Percentiles rank a stretch among this genome's conserved stretches.
These are phyloP conservation scores for Rosa lucieae DNA, from an alignment of 306 rosid species.

Conservation along the genomic window DNA sequence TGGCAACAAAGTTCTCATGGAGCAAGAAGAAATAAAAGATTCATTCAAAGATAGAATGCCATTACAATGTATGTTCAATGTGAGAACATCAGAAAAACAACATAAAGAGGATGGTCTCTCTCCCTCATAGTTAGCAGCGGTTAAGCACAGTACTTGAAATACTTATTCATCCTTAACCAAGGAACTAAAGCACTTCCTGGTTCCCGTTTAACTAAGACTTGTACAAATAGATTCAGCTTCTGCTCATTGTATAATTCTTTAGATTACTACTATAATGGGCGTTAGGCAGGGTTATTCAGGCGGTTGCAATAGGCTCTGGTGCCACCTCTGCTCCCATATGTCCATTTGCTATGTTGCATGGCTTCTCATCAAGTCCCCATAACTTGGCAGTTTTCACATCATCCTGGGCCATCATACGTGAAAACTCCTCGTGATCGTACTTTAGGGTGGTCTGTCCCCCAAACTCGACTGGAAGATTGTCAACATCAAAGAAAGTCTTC, in stretches of 20 bases:
- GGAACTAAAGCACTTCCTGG: slow-evolving; percentile 8
- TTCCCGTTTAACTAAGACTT: not conserved
- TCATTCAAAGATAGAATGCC: slow-evolving; percentile 3
- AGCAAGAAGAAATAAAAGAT: not conserved
- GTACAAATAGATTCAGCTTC: not conserved
- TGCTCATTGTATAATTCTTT: slow-evolving; percentile 6
- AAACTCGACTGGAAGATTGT: slow-evolving; percentile 77
- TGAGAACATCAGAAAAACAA: not conserved
- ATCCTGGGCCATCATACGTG: slow-evolving; percentile 67
- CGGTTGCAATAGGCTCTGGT: slow-evolving; percentile 35
- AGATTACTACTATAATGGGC: not conserved
- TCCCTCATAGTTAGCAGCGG: slow-evolving; percentile 4
- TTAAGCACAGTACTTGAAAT: slow-evolving; percentile 1
- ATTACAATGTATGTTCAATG: not conserved
- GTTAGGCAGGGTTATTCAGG: slow-evolving; percentile 9
- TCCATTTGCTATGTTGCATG: slow-evolving; percentile 36
- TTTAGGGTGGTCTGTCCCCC: slow-evolving; percentile 79
- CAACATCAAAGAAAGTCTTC: slow-evolving; percentile 74
- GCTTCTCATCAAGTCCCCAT: slow-evolving; percentile 68
- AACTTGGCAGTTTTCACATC: slow-evolving; percentile 78
- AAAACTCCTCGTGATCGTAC: slow-evolving; percentile 84
- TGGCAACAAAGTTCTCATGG: not conserved
- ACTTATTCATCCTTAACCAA: not conserved
- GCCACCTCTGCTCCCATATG: slow-evolving; percentile 46
- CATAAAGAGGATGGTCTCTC: not conserved